Evolutionary conservation across 78 protist genomes (phyloP).

Genomic region (Paratrimastix pyriformis): DNA sequence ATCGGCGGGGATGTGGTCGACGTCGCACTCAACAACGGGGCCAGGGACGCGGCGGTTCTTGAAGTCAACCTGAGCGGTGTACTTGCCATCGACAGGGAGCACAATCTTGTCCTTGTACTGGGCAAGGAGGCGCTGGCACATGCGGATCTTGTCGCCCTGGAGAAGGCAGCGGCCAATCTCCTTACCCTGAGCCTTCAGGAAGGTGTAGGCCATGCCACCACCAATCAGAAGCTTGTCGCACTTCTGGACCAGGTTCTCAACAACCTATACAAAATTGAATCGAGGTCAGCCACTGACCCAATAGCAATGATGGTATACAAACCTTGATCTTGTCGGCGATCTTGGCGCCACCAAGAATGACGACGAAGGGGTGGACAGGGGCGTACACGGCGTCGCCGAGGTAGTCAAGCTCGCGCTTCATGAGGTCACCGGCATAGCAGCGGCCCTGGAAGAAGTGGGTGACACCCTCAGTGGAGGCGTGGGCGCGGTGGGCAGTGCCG

Average conservation of each 20-base stretch:
- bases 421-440: slow-evolving; percentile 73
- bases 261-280: no score
- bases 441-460: slow-evolving; percentile 35
- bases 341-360: slow-evolving; percentile 92
- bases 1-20: slow-evolving; percentile 75
- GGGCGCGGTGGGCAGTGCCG: slow-evolving; percentile 99
- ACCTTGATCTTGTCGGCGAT: slow-evolving; percentile 12
- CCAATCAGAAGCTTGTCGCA: slow-evolving; percentile 90
- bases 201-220: slow-evolving; percentile 98
- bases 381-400: slow-evolving; percentile 75
- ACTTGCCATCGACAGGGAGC: slow-evolving; percentile 57
- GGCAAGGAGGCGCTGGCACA: slow-evolving; percentile 75
- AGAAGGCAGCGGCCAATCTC: slow-evolving; percentile 75
- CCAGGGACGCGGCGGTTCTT: slow-evolving; percentile 37
- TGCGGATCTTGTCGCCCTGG: slow-evolving; percentile 55
- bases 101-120: slow-evolving; percentile 69
- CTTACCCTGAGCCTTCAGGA: slow-evolving; percentile 69
- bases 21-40: background rate
- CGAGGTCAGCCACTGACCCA: no score
- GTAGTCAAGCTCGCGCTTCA: slow-evolving; percentile 86
- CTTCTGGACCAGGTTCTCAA: slow-evolving; percentile 79
- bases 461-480: slow-evolving; percentile 67
- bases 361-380: slow-evolving; percentile 88
- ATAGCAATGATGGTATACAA: background rate
- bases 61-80: slow-evolving; percentile 60